Evolutionary conservation across 139 green algal species (phyloP).

Genomic region (Limnomonas spitsbergensis): DNA sequence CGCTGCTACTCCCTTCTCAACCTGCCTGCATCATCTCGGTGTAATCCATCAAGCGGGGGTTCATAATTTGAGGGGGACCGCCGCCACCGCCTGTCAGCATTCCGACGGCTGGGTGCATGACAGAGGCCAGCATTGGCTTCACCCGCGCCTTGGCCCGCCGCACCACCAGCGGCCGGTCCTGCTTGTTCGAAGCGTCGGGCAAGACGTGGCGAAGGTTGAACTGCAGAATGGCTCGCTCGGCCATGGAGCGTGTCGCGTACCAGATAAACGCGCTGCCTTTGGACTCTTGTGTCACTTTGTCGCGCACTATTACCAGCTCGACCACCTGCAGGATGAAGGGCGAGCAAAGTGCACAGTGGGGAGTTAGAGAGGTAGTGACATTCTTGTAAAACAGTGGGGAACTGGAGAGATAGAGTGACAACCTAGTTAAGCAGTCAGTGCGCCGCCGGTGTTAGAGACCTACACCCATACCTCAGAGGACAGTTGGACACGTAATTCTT

Average conservation of each 20-base stretch:
- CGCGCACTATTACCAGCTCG: slow-evolving; percentile 61
- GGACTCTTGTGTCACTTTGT: slow-evolving; percentile 59
- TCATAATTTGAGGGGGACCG: not conserved
- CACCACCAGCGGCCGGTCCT: slow-evolving; percentile 61
- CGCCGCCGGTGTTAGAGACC: not conserved
- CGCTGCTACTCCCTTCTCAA: no score
- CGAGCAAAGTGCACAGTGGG: not conserved
- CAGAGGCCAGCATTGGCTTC: not conserved
- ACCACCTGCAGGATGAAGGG: slow-evolving; percentile 24
- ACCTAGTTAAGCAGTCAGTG: not conserved
- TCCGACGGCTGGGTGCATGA: not conserved
- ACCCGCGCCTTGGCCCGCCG: slow-evolving; percentile 49
- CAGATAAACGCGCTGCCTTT: slow-evolving; percentile 68
- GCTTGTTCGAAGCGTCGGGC: not conserved
- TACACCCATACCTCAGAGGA: not conserved
- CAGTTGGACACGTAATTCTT: no score
- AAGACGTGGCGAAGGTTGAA: slow-evolving; percentile 56
- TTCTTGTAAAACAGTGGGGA: not conserved
- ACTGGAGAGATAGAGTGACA: not conserved
- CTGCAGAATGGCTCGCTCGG: slow-evolving; percentile 49
- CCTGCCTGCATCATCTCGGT: no score
- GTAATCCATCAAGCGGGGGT: not conserved
- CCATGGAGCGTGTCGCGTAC: slow-evolving; percentile 33
- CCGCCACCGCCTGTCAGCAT: not conserved
- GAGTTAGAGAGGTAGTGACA: no score